A percentile compares a stretch with the other conserved stretches of the same genome.
phyloP scores from a whole-genome alignment of 2,329 filamentous ascomycete species.

The Ophiognomonia clavigignenti-juglandacearum region DNA sequence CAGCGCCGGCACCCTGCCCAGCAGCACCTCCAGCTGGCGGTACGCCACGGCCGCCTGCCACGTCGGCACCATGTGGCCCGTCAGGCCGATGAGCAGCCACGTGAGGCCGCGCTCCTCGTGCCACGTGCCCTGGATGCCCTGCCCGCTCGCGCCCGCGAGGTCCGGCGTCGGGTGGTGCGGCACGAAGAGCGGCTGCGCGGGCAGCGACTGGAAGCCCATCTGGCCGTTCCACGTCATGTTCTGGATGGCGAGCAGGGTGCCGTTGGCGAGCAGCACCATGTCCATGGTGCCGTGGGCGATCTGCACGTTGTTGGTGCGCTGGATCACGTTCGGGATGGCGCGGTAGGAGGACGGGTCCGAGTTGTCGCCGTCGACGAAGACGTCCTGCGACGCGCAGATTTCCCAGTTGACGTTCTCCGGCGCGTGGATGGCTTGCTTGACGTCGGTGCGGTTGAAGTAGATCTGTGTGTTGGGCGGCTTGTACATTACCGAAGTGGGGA shows the following conservation, averaged over 20 bases:
- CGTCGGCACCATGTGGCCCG: slow-evolving; percentile 13
- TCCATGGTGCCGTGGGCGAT: slow-evolving; percentile 68
- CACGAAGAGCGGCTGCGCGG: slow-evolving; percentile 14
- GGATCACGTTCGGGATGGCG: slow-evolving; percentile 56
- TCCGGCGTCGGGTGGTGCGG: slow-evolving; percentile 9
- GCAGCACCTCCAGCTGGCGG: slow-evolving; percentile 12
- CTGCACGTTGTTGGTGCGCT: slow-evolving; percentile 63
- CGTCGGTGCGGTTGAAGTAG: slow-evolving; percentile 62
- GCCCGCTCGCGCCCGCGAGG: slow-evolving; percentile 5
- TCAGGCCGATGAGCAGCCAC: slow-evolving; percentile 10
- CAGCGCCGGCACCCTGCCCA: slow-evolving; percentile 8
- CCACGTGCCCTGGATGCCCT: slow-evolving; percentile 15
- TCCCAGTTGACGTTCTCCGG: slow-evolving; percentile 39
- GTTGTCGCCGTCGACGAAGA: slow-evolving; percentile 35
- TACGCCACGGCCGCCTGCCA: slow-evolving; percentile 14
- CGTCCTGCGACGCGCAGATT: slow-evolving; percentile 44
- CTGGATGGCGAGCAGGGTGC: slow-evolving; percentile 64
- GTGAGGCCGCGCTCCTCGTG: slow-evolving; percentile 15
- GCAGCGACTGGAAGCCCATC: slow-evolving; percentile 56
- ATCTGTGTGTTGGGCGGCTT: slow-evolving; percentile 52
- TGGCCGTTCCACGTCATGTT: slow-evolving; percentile 72
- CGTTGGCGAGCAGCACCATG: slow-evolving; percentile 59
- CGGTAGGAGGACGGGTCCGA: slow-evolving; percentile 14
- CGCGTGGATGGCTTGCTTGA: slow-evolving; percentile 22
- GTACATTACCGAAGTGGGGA: slow-evolving; percentile 58